A percentile compares a stretch with the other conserved stretches of the same genome.
Conservation (phyloP, 805 yeast genomes). For the Yamadazyma olivae region DNA sequence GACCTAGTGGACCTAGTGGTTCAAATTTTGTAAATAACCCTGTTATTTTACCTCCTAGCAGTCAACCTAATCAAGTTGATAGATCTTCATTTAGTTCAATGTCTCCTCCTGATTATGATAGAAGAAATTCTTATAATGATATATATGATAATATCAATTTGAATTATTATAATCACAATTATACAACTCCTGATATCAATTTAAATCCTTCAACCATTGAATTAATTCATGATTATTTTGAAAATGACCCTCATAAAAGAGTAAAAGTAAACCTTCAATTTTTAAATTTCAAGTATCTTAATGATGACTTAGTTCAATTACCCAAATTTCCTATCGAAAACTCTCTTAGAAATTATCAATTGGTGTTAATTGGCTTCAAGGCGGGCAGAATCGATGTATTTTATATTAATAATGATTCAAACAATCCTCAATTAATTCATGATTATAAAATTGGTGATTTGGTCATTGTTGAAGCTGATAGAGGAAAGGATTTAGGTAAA, state of each 20-base stretch:
- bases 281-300: conserved; percentile 25
- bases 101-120: conserved; percentile 3
- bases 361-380: conserved; percentile 72
- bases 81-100: background rate
- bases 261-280: conserved; percentile 32
- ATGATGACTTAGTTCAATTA: conserved; percentile 32
- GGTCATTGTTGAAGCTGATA: conserved; percentile 81
- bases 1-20: no score
- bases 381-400: conserved; percentile 79
- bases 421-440: background rate
- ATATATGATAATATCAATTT: conserved; percentile 3
- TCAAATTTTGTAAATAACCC: no score
- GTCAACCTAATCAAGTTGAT: no score
- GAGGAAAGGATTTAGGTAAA: conserved; percentile 76
- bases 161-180: background rate
- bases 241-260: conserved; percentile 35
- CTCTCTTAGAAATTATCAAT: conserved; percentile 31
- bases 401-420: conserved; percentile 34
- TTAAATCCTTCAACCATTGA: conserved; percentile 10
- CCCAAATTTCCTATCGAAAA: conserved; percentile 37
- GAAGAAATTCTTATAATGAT: conserved; percentile 8
- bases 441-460: conserved; percentile 54
- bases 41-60: no score
- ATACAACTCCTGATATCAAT: background rate
- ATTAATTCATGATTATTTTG: conserved; percentile 32